A percentile compares a stretch with the other conserved stretches of the same genome.
Evolutionary conservation across 2,329 filamentous ascomycete genomes (phyloP).

Genomic region (Phoma herbarum): DNA sequence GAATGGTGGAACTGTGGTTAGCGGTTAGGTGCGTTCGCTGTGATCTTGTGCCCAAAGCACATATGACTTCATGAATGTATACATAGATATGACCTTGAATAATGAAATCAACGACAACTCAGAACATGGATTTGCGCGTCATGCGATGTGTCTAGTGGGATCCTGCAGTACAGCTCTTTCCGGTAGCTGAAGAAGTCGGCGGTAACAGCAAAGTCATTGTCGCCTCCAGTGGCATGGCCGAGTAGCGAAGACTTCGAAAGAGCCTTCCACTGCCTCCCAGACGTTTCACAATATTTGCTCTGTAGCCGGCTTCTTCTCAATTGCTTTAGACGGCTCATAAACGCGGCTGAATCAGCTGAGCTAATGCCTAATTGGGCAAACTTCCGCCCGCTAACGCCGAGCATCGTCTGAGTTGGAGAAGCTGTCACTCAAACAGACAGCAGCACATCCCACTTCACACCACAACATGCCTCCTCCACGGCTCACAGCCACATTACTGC

Average conservation of each 20-base stretch:
- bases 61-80: constrained; percentile 13
- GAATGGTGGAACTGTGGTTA: constrained; percentile 56
- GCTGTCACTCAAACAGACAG: constrained; percentile 9
- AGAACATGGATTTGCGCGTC: background rate
- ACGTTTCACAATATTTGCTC: too few species aligned
- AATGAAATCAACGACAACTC: constrained; percentile 1
- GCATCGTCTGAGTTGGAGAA: constrained; percentile 33
- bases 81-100: constrained; percentile 9
- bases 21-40: constrained; percentile 32
- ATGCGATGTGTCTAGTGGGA: background rate
- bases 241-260: too few species aligned
- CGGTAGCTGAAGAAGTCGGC: too few species aligned
- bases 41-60: constrained; percentile 5
- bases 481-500: constrained; percentile 33
- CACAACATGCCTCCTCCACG: constrained; percentile 42
- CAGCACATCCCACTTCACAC: constrained; percentile 11
- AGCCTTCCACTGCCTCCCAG: too few species aligned
- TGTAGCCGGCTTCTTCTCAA: too few species aligned
- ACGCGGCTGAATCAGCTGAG: background rate
- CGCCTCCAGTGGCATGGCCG: too few species aligned
- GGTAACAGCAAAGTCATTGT: too few species aligned
- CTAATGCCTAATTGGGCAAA: constrained; percentile 9
- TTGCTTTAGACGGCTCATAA: too few species aligned
- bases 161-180: background rate
- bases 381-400: constrained; percentile 22